A percentile compares a stretch with the other conserved stretches of the same genome.
These are phyloP conservation scores for Wallacemonas sp. DNA, from an alignment of 208 protist species.

Conservation along the genomic window DNA sequence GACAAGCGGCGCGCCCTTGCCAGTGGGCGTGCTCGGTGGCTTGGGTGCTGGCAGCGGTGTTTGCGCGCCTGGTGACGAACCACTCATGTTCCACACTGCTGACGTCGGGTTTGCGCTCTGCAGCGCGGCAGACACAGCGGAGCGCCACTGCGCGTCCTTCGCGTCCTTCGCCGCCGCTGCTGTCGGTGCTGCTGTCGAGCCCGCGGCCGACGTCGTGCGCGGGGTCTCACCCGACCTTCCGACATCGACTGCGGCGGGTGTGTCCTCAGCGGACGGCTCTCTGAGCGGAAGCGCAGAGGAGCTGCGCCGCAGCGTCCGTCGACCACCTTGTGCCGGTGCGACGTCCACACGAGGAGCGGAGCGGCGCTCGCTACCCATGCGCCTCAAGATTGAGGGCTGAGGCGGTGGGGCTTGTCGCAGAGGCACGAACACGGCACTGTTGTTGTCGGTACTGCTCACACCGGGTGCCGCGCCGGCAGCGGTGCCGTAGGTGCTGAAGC, in stretches of 20 bases:
- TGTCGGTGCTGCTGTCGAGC: no score
- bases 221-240: neutral
- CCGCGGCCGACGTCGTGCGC: neutral
- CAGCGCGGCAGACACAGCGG: neutral
- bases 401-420: neutral
- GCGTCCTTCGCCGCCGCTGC: neutral
- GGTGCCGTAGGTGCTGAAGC: no score
- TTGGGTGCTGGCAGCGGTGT: neutral
- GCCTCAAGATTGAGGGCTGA: neutral
- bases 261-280: conserved; percentile 1
- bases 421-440: neutral
- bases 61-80: no score
- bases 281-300: conserved; percentile 6
- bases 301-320: conserved; percentile 12
- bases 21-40: conserved; percentile 15
- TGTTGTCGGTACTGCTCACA: neutral
- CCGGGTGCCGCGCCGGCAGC: neutral
- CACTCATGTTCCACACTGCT: no score
- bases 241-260: neutral
- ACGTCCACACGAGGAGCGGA: conserved; percentile 3
- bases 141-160: conserved; percentile 1
- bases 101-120: neutral
- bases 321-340: neutral
- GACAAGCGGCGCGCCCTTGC: conserved; percentile 20
- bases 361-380: conserved; percentile 12